Evolutionary conservation across 2,329 filamentous ascomycete genomes (phyloP).

Genomic region (Botrytis hyacinthi): DNA sequence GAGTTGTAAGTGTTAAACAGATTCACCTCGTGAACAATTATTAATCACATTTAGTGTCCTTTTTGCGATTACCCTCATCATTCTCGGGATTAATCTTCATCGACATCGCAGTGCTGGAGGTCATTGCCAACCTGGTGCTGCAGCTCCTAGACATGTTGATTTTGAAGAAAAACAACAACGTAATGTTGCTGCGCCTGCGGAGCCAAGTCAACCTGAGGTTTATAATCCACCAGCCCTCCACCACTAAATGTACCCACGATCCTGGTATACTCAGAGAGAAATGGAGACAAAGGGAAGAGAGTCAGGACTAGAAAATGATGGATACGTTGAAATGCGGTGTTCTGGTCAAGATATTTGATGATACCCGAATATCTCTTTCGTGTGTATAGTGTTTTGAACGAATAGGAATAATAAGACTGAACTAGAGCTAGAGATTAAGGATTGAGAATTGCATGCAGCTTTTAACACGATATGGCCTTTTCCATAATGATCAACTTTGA

Average conservation of each 20-base stretch:
- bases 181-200: not conserved
- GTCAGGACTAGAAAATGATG: not conserved
- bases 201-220: not conserved
- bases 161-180: not conserved
- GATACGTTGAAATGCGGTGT: not conserved
- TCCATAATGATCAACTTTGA: not conserved
- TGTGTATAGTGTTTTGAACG: conserved; percentile 2
- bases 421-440: not conserved
- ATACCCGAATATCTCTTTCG: conserved; percentile 4
- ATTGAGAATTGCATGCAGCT: not conserved
- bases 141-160: not conserved
- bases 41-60: conserved; percentile 9
- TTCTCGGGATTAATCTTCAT: not conserved
- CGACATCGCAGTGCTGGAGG: conserved; percentile 14
- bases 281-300: not conserved
- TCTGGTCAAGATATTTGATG: not conserved
- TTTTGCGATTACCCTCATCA: not conserved
- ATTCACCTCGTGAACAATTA: not conserved
- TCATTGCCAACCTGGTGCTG: not conserved
- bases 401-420: not conserved
- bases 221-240: not conserved
- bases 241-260: not conserved
- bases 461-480: not conserved
- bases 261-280: not conserved
- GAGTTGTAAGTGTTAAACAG: conserved; percentile 9